Evolutionary conservation across 2,329 filamentous ascomycete species (phyloP), one percentile per base, ranked within the genome.

Genomic region (Exophiala oligosperma): DNA sequence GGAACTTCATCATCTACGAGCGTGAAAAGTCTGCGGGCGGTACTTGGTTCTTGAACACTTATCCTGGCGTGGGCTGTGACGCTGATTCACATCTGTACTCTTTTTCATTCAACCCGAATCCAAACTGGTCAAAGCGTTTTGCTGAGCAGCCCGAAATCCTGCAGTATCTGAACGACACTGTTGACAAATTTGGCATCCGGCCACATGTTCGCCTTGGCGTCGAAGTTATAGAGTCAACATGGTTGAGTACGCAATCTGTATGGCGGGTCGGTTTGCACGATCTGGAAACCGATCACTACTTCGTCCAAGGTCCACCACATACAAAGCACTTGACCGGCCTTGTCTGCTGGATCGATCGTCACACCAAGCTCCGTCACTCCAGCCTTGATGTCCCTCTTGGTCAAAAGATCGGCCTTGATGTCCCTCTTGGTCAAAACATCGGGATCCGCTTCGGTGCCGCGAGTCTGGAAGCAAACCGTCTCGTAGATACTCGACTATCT

Each of bases 71-170:
- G 26, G 52, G 56, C n/a, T 62, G 59, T 32, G 59, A 59, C 49
- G 47, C 59, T 14, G 83, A 82, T 3, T 79, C 81, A 1, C 57
- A 76, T 6, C 79, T 83, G 49, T 84, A 84, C 66, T 81, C 77
- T 4, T 84, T 83, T 67, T 81, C 78, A 3, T 84, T 84, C 62
- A 74, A 75, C 7, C 79, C 75, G 43, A 83, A 83, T 56, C 71
- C 76, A 4, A 69, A 75, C 43, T 84, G 81, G 81, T 76, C 77
- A 1, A 74, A 73, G 1, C 70, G 81, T 24, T 74, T 77, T 58
- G 79, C 81, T 0, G 68, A 75, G 0, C 79, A 79, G 1, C 69
- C 66, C 8, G 81, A 84, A 62, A 78, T 84, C 28, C 72, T 78
- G 14, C 71, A 74, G 49, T 84, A 84, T 65, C 72, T 71, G 53